Evolutionary conservation across 805 yeast genomes (phyloP).

Genomic region (Candida taoyuanica): DNA sequence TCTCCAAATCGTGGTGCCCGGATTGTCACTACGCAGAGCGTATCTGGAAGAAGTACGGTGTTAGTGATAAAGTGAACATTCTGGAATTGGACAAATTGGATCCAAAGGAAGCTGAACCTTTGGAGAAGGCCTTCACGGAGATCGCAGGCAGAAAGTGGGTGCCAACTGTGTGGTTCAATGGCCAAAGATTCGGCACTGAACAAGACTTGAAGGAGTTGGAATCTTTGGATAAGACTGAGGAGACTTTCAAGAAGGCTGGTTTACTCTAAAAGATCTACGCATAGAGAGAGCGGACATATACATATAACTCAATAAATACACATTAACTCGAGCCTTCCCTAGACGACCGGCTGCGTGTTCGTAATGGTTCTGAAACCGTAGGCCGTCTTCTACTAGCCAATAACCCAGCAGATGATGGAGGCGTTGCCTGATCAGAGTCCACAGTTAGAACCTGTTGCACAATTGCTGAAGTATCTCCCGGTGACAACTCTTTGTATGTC

Average conservation of each 20-base stretch:
- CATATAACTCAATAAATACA: neutral
- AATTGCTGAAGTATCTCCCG: constrained; percentile 5
- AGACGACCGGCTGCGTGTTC: constrained; percentile 27
- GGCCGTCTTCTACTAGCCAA: constrained; percentile 28
- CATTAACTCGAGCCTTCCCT: constrained; percentile 22
- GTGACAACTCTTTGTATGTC: constrained; percentile 9
- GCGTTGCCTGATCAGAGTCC: neutral
- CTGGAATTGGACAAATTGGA: constrained; percentile 58
- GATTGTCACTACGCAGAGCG: constrained; percentile 63
- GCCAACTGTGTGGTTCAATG: constrained; percentile 61
- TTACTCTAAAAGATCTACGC: constrained; percentile 10
- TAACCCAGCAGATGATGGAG: constrained; percentile 6
- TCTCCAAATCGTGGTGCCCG: constrained; percentile 76
- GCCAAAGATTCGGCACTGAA: constrained; percentile 56
- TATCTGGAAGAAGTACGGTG: constrained; percentile 50
- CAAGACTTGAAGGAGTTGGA: constrained; percentile 34
- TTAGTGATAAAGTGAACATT: constrained; percentile 44
- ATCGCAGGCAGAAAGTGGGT: constrained; percentile 63
- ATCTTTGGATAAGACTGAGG: constrained; percentile 23
- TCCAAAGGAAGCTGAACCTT: constrained; percentile 43
- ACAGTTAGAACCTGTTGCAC: neutral
- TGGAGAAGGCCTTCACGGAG: constrained; percentile 53
- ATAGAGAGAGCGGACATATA: neutral
- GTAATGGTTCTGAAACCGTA: constrained; percentile 23
- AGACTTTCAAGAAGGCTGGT: constrained; percentile 20